Base-by-base conservation (phyloP, 2,329 filamentous ascomycete genomes). In the Diaporthe amygdali region DNA sequence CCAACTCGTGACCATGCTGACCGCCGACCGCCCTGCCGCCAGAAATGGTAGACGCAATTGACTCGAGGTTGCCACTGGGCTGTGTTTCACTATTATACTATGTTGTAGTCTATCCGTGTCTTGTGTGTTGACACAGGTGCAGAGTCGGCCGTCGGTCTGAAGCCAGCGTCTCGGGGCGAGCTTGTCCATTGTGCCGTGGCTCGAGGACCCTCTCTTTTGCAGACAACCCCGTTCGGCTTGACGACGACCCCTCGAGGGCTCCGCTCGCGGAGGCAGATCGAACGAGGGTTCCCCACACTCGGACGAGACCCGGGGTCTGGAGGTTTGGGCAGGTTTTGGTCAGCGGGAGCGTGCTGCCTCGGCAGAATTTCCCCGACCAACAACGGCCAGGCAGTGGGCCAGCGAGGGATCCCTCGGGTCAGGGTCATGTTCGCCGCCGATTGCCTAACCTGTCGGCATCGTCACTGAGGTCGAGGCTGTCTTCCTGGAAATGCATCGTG, bases 401-500 rank as follows among this genome's bases (percentile, higher is more conserved):
- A 56, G 66, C 66, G 39, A 34, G 64, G 47, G 20, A 39, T 54
- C 32, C 39, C 66, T 56, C n/a, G n/a, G n/a, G n/a, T n/a, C n/a
- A n/a, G n/a, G 64, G 71, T 66, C 71, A 71, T 37, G 27, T 61
- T 71, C 71, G 71, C 68, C 64, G 71, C 41, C 49, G 54, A 32
- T 64, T 72, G 56, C 64, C 71, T 69, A 56, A 49, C 46, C 32
- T 10, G 32, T 69, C 66, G 27, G 22, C 37, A 3, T 44, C 37
- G 32, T 49, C n/a, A 8, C 20, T 37, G 41, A 52, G 20, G 30
- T 69, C 64, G 52, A 68, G 66, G 54, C 52, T 68, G 66, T 49
- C 44, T 49, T 25, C 30, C 59, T 37, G 44, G 44, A n/a, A 25
- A 25, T 49, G 27, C 59, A 64, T 64, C 59, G 59, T 64, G 59